Conservation (phyloP, 257 asterid species). For the Apocynum venetum region DNA sequence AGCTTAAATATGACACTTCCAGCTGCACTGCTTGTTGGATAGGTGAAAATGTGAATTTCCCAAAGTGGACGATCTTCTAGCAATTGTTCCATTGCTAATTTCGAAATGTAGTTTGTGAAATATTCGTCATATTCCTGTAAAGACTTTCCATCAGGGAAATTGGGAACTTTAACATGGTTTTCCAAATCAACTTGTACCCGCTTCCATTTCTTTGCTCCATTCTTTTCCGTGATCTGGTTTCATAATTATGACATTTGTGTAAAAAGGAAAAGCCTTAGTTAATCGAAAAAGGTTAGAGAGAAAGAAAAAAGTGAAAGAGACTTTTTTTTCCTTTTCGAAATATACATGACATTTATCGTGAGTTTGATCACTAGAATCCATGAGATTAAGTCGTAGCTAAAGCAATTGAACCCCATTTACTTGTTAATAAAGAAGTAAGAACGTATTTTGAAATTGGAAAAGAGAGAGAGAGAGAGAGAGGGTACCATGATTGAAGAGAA, state of each 20-base stretch:
- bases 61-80: conserved; percentile 49
- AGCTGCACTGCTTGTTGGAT: conserved; percentile 45
- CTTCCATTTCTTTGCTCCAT: conserved; percentile 57
- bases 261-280: too few relatives aligned
- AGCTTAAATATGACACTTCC: conserved; percentile 50
- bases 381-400: too few relatives aligned
- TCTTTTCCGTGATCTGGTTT: conserved; percentile 37
- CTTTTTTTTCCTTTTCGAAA: too few relatives aligned
- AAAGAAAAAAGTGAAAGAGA: too few relatives aligned
- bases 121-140: conserved; percentile 41
- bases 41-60: conserved; percentile 66
- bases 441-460: not conserved
- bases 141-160: conserved; percentile 28
- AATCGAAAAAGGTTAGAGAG: too few relatives aligned
- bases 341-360: too few relatives aligned
- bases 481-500: conserved; percentile 31
- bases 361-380: too few relatives aligned
- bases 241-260: not conserved
- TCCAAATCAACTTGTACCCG: conserved; percentile 44
- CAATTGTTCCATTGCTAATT: conserved; percentile 35
- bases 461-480: too few relatives aligned
- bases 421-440: too few relatives aligned
- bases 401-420: too few relatives aligned
- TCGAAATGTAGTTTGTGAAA: conserved; percentile 42
- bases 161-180: conserved; percentile 45